These are phyloP conservation scores for Cercis canadensis DNA, from an alignment of 306 rosid species.

Conservation along the genomic window DNA sequence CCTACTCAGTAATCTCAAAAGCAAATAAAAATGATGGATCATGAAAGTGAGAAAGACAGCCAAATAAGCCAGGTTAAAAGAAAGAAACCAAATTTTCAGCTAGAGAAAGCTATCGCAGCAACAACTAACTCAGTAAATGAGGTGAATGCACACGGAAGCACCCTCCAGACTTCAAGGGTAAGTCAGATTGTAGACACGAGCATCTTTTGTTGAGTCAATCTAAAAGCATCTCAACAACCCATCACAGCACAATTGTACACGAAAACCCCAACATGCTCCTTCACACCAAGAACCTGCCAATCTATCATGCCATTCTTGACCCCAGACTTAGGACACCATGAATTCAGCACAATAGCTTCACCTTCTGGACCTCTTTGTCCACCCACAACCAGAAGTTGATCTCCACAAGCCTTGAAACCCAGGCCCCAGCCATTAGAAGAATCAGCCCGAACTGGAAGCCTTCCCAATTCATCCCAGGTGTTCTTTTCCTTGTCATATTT, in stretches of 20 bases:
- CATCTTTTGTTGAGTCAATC: constrained; percentile 60
- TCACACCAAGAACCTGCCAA: constrained; percentile 83
- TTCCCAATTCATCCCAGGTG: constrained; percentile 78
- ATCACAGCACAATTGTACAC: constrained; percentile 97
- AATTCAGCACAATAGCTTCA: constrained; percentile 74
- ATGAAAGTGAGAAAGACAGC: constrained; percentile 55
- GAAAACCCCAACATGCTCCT: constrained; percentile 87
- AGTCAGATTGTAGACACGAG: constrained; percentile 63
- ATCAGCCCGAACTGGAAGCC: constrained; percentile 93
- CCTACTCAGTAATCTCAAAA: constrained; percentile 53
- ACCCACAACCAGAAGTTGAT: constrained; percentile 81
- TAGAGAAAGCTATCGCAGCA: constrained; percentile 56
- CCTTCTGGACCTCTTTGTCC: constrained; percentile 96
- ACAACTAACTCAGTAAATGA: constrained; percentile 60
- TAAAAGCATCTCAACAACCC: constrained; percentile 80
- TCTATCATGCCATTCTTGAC: constrained; percentile 69
- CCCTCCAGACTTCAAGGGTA: constrained; percentile 42
- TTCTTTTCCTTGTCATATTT: constrained; percentile 79
- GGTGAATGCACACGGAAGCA: constrained; percentile 53
- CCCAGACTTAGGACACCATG: constrained; percentile 87
- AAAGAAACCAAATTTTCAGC: constrained; percentile 54
- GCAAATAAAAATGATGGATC: constrained; percentile 51
- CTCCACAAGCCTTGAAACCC: constrained; percentile 97
- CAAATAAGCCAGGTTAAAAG: constrained; percentile 61
- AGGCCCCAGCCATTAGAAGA: constrained; percentile 91